Evolutionary conservation across 2,329 filamentous ascomycete genomes (phyloP), one percentile per base, ranked within the genome.

Genomic region (Fusarium mangiferae): DNA sequence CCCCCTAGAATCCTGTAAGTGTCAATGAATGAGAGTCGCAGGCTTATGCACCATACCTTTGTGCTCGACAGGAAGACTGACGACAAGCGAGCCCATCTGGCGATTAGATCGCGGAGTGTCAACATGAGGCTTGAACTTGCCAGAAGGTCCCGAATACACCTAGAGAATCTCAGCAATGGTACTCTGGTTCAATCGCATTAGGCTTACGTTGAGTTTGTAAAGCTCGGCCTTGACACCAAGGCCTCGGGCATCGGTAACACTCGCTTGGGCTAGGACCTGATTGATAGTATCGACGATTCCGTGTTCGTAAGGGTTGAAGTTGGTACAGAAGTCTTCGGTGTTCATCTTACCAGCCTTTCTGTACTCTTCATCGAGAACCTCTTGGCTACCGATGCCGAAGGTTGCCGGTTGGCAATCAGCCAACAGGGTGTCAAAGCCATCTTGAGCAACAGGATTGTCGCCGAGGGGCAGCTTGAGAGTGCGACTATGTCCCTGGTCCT

Each of bases 31-130:
- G 15, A 49, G 28, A 33, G 28, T 24, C 22, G 5, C 28, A 0
- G 28, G n/a, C 15, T 15, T 17, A 4, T 15, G 14, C 4, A 13
- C 10, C 13, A 1, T 48, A 62, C 68, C 68, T 49, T 82, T 62
- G 63, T 82, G 81, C 4, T 66, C 24, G 3, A 68, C 28, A 0
- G 83, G 83, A 0, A 91, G 81, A 44, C 86, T 88, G 7, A 90
- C 82, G 0, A 90, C 87, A 0, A 91, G 82, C 0, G 86, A 88
- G 0, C 86, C 88, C 55, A 90, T 86, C 45, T 90, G 87, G 2
- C 70, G 75, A 1, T 78, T 68, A 1, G 83, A 85, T 1, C 86
- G 84, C 1, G 88, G 87, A 0, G 87, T 90, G 67, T 90, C 87
- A 14, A 90, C 84, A 61, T 89, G 87, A 1, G 84, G 76, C 28